Evolutionary conservation across 176 grass and related monocot species (phyloP), one percentile per base, ranked within the genome.

Genomic region (Echinochloa phyllopogon): DNA sequence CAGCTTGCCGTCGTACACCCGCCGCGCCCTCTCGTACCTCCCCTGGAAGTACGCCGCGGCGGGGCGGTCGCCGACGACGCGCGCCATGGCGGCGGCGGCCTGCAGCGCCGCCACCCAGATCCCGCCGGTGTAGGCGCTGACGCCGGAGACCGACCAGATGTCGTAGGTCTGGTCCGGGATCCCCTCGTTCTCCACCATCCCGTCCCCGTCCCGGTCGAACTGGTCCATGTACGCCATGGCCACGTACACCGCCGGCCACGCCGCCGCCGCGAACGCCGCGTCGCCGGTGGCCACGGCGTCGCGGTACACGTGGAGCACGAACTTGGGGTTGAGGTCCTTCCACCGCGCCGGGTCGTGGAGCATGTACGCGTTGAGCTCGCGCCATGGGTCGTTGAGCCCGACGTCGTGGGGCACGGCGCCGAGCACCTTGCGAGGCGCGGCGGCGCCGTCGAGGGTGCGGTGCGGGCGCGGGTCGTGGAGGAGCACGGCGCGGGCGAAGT

Each of bases 271-370:
- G 65, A 98, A 94, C 51, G 63, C 73, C 25, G 33, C 84, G 75
- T 92, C 61, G 21, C 87, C 93, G 6, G 93, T 98, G 1, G 81
- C 66, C 41, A 82, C 75, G 20, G 59, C 85, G 67, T 92, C 96
- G 42, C 93, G 90, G 82, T 94, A 94, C 23, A 92, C 65, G 82
- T 92, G 89, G 5, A 94, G 88, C 37, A 92, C 96, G 84, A 98
- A 98, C 69, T 98, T 98, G 4, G 96, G 93, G 83, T 98, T 98
- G 60, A 98, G 90, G 68, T 98, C 96, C 78, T 98, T 98, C 96
- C 96, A 98, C 77, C 91, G 56, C 8, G 90, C 86, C 15, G 87
- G 10, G 72, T 98, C 87, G 74, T 98, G 87, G 24, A 98, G 83
- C 40, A 87, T 76, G 62, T 95, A 98, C 21, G 83, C 89, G 76